Evolutionary conservation across 208 protist species (phyloP).

Genomic region (Trypanosoma congolense): DNA sequence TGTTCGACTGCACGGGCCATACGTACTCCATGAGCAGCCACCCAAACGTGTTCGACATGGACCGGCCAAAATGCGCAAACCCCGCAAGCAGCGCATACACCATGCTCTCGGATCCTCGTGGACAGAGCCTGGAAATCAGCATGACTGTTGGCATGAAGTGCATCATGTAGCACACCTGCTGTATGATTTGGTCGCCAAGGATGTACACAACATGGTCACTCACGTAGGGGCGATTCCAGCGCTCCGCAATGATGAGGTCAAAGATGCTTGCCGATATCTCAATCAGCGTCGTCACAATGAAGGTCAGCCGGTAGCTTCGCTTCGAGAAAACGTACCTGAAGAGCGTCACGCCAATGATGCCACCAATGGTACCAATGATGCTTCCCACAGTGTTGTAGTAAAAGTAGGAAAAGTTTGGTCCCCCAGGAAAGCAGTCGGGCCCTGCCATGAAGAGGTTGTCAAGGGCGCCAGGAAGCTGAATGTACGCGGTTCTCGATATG

Average conservation of each 20-base stretch:
- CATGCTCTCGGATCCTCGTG: conserved; percentile 70
- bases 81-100: conserved; percentile 82
- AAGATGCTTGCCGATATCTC: conserved; percentile 46
- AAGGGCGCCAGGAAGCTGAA: conserved; percentile 55
- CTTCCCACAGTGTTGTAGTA: conserved; percentile 59
- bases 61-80: conserved; percentile 70
- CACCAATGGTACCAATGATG: conserved; percentile 49
- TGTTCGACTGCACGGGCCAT: conserved; percentile 33
- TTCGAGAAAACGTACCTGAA: conserved; percentile 66
- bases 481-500: conserved; percentile 42
- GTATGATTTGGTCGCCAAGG: conserved; percentile 53
- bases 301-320: conserved; percentile 48
- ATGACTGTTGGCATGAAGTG: conserved; percentile 69
- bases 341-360: conserved; percentile 46
- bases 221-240: conserved; percentile 62
- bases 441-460: conserved; percentile 58
- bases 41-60: conserved; percentile 32
- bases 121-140: conserved; percentile 78
- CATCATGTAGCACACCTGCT: conserved; percentile 60
- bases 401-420: conserved; percentile 59
- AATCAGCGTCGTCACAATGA: conserved; percentile 42
- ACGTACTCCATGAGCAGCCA: conserved; percentile 54
- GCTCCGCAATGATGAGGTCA: conserved; percentile 71
- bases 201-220: conserved; percentile 71
- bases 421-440: conserved; percentile 33